These are phyloP conservation scores for Wallemia hederae DNA, from an alignment of 1,284 basidiomycete species.

Conservation along the genomic window DNA sequence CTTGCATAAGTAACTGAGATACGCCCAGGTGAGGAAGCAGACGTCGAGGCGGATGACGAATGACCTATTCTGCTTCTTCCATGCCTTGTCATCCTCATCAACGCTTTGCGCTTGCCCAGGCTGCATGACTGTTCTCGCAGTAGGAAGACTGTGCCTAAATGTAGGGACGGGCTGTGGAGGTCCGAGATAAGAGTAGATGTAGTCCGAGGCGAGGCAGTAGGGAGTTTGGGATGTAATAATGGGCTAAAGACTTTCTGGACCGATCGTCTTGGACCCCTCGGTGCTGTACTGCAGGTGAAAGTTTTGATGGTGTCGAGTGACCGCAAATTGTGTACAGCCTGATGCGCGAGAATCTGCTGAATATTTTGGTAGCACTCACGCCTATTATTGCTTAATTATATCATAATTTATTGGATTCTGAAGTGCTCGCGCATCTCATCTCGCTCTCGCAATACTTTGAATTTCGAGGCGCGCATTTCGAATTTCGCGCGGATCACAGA, in stretches of 20 bases:
- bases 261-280: too few relatives aligned
- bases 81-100: neutral
- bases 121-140: neutral
- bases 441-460: neutral
- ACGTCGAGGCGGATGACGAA: constrained; percentile 3
- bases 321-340: neutral
- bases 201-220: neutral
- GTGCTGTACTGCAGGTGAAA: too few relatives aligned
- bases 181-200: neutral
- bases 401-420: neutral
- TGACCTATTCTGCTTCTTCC: neutral
- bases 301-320: neutral
- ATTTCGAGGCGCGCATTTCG: neutral
- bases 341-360: neutral
- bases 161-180: neutral
- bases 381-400: neutral
- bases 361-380: neutral
- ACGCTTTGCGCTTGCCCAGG: neutral
- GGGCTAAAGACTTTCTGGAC: too few relatives aligned
- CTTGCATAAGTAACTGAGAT: constrained; percentile 2
- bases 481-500: too few relatives aligned
- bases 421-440: neutral
- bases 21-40: constrained; percentile 5
- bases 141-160: too few relatives aligned
- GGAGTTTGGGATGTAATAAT: neutral